phyloP scores from a whole-genome alignment of 257 asterid species.

The Petunia secreta region DNA sequence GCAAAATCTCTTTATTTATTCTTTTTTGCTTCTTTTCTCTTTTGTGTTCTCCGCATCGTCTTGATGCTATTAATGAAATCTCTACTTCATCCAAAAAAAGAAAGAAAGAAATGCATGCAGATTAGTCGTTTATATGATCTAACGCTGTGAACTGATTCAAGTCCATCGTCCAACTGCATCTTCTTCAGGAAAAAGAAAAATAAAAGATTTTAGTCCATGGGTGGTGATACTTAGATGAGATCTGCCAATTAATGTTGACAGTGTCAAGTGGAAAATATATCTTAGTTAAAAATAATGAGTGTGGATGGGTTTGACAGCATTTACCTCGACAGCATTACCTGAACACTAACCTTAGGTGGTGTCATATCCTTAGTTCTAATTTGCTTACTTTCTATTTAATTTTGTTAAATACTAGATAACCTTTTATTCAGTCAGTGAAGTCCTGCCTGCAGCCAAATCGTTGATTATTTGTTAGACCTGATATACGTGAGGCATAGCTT shows the following conservation, averaged over 20 bases:
- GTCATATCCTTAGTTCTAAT: not conserved
- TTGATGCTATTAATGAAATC: too few relatives aligned
- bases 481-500: constrained; percentile 1
- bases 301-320: not conserved
- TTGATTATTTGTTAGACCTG: constrained; percentile 16
- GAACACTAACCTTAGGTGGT: not conserved
- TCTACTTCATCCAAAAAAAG: too few relatives aligned
- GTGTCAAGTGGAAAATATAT: not conserved
- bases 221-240: not conserved
- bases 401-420: constrained; percentile 1
- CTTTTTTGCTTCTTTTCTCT: too few relatives aligned
- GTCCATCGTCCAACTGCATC: constrained; percentile 7
- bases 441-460: constrained; percentile 17
- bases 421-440: not conserved
- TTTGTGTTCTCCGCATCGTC: too few relatives aligned
- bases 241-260: not conserved
- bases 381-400: not conserved
- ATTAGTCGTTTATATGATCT: not conserved
- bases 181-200: not conserved
- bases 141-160: not conserved
- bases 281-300: not conserved
- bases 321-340: not conserved
- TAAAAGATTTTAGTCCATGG: not conserved
- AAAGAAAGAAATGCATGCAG: not conserved
- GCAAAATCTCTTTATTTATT: too few relatives aligned